Evolutionary conservation across 2,329 filamentous ascomycete species (phyloP).

Genomic region (Madurella mycetomatis): DNA sequence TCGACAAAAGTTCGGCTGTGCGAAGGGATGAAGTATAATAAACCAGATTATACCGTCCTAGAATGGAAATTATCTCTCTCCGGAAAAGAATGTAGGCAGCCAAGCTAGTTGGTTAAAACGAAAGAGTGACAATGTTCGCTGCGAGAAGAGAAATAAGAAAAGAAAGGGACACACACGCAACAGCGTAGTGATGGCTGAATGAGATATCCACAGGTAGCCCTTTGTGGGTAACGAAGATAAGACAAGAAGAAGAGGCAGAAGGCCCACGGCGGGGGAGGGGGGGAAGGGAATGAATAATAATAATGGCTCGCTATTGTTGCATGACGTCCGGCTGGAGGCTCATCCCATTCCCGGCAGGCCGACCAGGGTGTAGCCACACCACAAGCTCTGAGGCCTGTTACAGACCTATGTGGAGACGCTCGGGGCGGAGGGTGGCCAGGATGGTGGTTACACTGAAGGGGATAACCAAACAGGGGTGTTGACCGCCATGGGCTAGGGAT

Average conservation of each 20-base stretch:
- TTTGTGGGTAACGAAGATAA: constrained; percentile 27
- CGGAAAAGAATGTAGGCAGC: constrained; percentile 52
- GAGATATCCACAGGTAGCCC: constrained; percentile 25
- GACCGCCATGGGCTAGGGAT: constrained; percentile 1
- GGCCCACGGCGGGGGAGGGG: constrained; percentile 27
- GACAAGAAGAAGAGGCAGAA: constrained; percentile 26
- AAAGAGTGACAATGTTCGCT: constrained; percentile 40
- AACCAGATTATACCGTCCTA: constrained; percentile 35
- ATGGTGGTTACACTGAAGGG: constrained; percentile 18
- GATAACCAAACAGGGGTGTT: constrained; percentile 9
- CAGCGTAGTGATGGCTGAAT: constrained; percentile 26
- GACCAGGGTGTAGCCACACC: constrained; percentile 32
- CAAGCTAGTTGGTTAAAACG: constrained; percentile 47
- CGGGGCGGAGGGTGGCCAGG: constrained; percentile 27
- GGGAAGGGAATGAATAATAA: constrained; percentile 37
- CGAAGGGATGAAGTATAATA: constrained; percentile 30
- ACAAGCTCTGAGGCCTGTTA: constrained; percentile 39
- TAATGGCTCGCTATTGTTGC: constrained; percentile 23
- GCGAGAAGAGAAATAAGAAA: constrained; percentile 36
- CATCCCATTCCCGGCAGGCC: constrained; percentile 30
- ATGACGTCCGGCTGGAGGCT: constrained; percentile 33
- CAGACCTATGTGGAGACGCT: constrained; percentile 31
- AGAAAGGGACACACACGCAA: constrained; percentile 33
- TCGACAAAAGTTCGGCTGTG: constrained; percentile 12
- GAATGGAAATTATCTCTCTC: constrained; percentile 31